A percentile compares a stretch with the other conserved stretches of the same genome.
phyloP scores from a whole-genome alignment of 2,329 filamentous ascomycete genomes.

The Colletotrichum simmondsii region DNA sequence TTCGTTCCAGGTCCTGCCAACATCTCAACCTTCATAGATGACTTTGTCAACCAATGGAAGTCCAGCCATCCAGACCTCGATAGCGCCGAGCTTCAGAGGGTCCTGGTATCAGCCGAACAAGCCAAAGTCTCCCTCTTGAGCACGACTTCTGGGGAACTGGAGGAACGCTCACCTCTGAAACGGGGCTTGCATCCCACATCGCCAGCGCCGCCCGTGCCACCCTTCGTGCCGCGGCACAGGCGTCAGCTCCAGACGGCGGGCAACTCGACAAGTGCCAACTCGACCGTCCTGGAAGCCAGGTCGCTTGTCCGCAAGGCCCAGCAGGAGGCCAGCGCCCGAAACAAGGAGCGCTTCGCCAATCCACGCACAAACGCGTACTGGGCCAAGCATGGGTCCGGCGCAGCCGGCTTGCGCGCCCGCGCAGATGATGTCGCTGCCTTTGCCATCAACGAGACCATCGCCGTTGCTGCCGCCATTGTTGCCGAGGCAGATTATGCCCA shows the following conservation, averaged over 20 bases:
- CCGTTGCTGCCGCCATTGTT: constrained; percentile 17
- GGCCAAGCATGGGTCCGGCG: not conserved
- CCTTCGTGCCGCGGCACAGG: constrained; percentile 11
- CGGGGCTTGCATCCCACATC: constrained; percentile 3
- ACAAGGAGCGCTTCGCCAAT: constrained; percentile 19
- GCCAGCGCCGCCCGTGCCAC: not conserved
- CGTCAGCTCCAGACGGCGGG: not conserved
- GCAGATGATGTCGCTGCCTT: constrained; percentile 8
- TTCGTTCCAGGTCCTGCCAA: no score
- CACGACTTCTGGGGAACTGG: not conserved
- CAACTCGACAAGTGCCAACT: not conserved
- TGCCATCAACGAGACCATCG: constrained; percentile 14
- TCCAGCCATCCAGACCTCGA: constrained; percentile 1
- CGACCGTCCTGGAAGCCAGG: not conserved
- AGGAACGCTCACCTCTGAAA: not conserved
- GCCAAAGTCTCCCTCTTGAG: constrained; percentile 8
- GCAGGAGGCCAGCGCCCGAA: constrained; percentile 7
- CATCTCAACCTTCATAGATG: constrained; percentile 15
- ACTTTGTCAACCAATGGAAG: constrained; percentile 13
- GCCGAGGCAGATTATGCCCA: constrained; percentile 10
- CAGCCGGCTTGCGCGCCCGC: constrained; percentile 1
- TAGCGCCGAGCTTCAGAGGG: constrained; percentile 1
- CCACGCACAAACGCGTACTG: constrained; percentile 15
- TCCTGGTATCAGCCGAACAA: constrained; percentile 13
- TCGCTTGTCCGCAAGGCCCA: constrained; percentile 11